Evolutionary conservation across 2,329 filamentous ascomycete species (phyloP).

Genomic region (Neofusicoccum parvum): DNA sequence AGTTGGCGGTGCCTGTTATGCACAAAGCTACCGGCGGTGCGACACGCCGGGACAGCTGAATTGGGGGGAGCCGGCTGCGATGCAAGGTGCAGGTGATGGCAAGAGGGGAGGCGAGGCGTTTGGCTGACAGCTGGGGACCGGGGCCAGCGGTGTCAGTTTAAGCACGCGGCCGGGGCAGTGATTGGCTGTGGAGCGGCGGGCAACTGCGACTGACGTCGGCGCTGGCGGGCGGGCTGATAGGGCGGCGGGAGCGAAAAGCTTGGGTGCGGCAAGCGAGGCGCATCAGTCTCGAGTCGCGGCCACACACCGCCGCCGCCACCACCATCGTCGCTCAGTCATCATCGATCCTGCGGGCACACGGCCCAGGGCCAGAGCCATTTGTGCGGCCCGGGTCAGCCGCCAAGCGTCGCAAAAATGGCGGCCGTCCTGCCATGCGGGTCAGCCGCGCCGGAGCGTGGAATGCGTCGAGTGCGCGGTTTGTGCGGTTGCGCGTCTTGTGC

Average conservation of each 20-base stretch:
- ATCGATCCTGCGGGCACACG: background rate
- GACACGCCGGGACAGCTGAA: background rate
- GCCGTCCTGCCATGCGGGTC: background rate
- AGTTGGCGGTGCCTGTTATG: too few species aligned
- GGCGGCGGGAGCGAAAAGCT: constrained; percentile 11
- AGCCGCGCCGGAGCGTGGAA: constrained; percentile 2
- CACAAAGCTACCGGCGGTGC: too few species aligned
- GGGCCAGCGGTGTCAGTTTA: background rate
- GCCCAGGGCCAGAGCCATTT: constrained; percentile 22
- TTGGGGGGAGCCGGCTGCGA: background rate
- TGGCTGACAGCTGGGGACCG: background rate
- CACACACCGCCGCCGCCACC: background rate
- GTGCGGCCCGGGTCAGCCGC: constrained; percentile 22
- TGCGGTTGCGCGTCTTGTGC: constrained; percentile 13
- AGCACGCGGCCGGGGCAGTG: background rate
- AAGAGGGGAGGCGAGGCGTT: too few species aligned
- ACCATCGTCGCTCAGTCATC: background rate
- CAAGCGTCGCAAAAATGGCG: constrained; percentile 4
- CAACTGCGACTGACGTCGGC: background rate
- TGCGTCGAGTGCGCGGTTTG: background rate
- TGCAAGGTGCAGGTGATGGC: too few species aligned
- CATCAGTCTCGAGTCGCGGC: background rate
- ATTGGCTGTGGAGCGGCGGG: background rate
- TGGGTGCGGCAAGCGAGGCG: background rate
- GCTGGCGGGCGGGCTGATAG: background rate